Evolutionary conservation across 805 yeast genomes (phyloP).

Genomic region (Wickerhamomyces rabaulensis): DNA sequence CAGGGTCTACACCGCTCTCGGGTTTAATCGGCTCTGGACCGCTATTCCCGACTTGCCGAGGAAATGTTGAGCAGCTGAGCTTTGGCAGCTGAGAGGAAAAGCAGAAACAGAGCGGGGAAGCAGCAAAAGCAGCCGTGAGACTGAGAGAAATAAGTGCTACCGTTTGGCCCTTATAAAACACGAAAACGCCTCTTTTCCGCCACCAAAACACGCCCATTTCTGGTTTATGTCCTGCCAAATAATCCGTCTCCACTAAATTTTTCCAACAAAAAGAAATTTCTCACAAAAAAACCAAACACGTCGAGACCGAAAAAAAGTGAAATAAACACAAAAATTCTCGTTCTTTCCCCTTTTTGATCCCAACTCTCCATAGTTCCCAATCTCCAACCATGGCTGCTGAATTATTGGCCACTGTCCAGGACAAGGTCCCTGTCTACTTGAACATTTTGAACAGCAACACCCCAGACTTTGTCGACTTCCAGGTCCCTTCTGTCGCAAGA

Average conservation of each 20-base stretch:
- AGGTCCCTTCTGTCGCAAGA: constrained; percentile 54
- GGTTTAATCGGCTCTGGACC: not conserved
- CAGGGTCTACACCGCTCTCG: too few relatives aligned
- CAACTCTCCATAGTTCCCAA: not conserved
- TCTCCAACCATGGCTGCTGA: constrained; percentile 4
- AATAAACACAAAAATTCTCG: constrained; percentile 1
- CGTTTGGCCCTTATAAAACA: too few relatives aligned
- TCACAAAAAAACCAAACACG: not conserved
- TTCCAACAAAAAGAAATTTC: not conserved
- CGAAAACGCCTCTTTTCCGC: too few relatives aligned
- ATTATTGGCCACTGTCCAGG: constrained; percentile 15
- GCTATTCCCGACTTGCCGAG: not conserved
- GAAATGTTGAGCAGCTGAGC: not conserved
- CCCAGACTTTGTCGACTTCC: constrained; percentile 39
- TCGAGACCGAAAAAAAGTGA: not conserved
- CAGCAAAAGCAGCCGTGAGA: too few relatives aligned
- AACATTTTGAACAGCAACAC: constrained; percentile 27
- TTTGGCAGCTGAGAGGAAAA: too few relatives aligned
- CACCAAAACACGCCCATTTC: too few relatives aligned
- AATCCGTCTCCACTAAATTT: too few relatives aligned
- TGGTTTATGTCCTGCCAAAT: too few relatives aligned
- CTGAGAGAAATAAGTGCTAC: too few relatives aligned
- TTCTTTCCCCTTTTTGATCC: not conserved
- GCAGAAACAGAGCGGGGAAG: too few relatives aligned
- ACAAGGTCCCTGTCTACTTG: constrained; percentile 16